Evolutionary conservation across 2,329 filamentous ascomycete genomes (phyloP).

Genomic region (Colletotrichum shisoi): DNA sequence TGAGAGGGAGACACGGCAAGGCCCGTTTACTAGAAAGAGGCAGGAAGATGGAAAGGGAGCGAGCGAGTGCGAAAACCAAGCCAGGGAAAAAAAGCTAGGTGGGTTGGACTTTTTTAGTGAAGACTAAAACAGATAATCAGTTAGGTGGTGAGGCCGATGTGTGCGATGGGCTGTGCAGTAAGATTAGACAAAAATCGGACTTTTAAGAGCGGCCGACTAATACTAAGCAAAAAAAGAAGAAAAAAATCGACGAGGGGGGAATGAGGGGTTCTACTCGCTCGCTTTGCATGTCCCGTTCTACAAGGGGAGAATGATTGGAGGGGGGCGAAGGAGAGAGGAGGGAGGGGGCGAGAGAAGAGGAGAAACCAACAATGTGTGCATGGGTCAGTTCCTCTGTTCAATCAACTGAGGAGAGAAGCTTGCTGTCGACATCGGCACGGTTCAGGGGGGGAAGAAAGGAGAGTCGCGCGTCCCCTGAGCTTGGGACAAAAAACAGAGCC

Average conservation of each 20-base stretch:
- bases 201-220: slow-evolving; percentile 21
- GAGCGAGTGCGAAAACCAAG: slow-evolving; percentile 9
- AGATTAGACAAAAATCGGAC: slow-evolving; percentile 26
- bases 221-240: background rate
- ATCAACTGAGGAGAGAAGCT: background rate
- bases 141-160: slow-evolving; percentile 30
- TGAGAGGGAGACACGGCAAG: slow-evolving; percentile 22
- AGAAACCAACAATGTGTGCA: slow-evolving; percentile 22
- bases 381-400: background rate
- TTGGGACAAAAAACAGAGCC: background rate
- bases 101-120: slow-evolving; percentile 33
- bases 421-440: slow-evolving; percentile 1
- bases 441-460: background rate
- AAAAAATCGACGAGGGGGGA: slow-evolving; percentile 20
- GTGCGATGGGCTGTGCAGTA: slow-evolving; percentile 33
- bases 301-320: slow-evolving; percentile 1
- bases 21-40: slow-evolving; percentile 5
- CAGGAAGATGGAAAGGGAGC: slow-evolving; percentile 19
- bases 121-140: slow-evolving; percentile 34
- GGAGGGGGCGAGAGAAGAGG: background rate
- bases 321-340: background rate
- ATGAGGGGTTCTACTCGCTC: slow-evolving; percentile 30
- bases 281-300: slow-evolving; percentile 17
- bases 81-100: slow-evolving; percentile 7
- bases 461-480: background rate